Conservation (phyloP, 805 yeast species). For the Ogataea sp. region DNA sequence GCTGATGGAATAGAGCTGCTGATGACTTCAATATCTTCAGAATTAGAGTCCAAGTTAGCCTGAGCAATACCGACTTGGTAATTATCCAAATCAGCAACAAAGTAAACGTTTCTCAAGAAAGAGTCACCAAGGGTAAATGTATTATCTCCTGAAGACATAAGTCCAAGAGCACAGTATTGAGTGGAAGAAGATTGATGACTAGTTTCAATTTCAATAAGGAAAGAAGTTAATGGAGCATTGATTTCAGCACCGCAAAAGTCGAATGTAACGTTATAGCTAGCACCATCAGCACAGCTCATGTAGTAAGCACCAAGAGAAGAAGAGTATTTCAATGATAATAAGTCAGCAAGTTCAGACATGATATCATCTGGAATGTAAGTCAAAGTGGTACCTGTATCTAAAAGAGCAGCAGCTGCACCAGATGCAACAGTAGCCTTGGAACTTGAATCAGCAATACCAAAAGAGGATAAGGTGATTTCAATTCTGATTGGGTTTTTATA, state of each 20-base stretch:
- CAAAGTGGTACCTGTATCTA: constrained; percentile 56
- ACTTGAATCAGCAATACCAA: constrained; percentile 20
- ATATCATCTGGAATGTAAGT: constrained; percentile 34
- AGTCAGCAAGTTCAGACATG: constrained; percentile 15
- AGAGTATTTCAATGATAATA: constrained; percentile 35
- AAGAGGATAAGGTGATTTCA: constrained; percentile 38
- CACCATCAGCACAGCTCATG: constrained; percentile 31
- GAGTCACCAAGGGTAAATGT: constrained; percentile 43
- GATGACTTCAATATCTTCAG: constrained; percentile 28
- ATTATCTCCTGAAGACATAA: constrained; percentile 26
- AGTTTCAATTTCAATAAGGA: constrained; percentile 12
- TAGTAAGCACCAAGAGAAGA: constrained; percentile 34
- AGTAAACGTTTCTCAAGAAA: constrained; percentile 42
- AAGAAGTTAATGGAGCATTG: constrained; percentile 35
- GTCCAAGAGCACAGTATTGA: constrained; percentile 36
- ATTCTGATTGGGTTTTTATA: constrained; percentile 35
- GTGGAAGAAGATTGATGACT: constrained; percentile 11
- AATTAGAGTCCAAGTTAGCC: constrained; percentile 26
- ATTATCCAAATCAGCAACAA: constrained; percentile 46
- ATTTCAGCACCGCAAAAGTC: constrained; percentile 54
- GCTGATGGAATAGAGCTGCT: constrained; percentile 43
- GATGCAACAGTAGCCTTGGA: constrained; percentile 13
- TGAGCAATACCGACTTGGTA: constrained; percentile 38
- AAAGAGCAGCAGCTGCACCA: constrained; percentile 30
- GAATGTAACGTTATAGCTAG: constrained; percentile 29